Base-by-base conservation (phyloP, 1,284 basidiomycete species). In the Psilocybe mexicana region DNA sequence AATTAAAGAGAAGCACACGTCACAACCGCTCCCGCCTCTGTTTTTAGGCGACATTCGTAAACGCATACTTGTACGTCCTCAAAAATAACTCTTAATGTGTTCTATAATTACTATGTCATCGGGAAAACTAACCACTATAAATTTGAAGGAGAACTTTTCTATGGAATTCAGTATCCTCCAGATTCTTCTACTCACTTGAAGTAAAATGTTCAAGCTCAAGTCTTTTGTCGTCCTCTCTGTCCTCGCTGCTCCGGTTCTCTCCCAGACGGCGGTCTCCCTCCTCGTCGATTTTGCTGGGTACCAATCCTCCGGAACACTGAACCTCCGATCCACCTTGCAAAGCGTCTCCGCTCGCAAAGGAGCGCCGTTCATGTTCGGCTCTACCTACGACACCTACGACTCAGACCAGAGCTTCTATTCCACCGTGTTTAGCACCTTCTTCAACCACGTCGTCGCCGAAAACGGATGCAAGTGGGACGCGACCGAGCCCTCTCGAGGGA, bases 381-480 rank as follows among this genome's bases (percentile, higher is more conserved):
- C 59, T 25, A 60, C 59, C 4, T 60, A 60, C 46, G 59, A 60
- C 52, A 60, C 59, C 25, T 60, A 60, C 54, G 59, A 60, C 30
- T 30, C 54, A 7, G 43, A 60, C 33, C 50, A 50, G 10, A 60
- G 59, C 51, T 60, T 52, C 50, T 53, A n/a, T 36, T 23, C 23
- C 33, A 60, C 38, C 33, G 59, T 60, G 28, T 60, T 60, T 55
- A 60, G 59, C 55, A 60, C 59, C 11, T 56, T 42, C 55, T 60
- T 60, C 42, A 60, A 60, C 46, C 59, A 60, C 35, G 45, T 60
- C 18, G 59, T 60, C 11, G 59, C 59, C 10, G 59, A 60, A 47
- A 60, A 60, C 36, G 59, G 59, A 7, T 60, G 59, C 52, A 60
- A 60, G 35, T 60, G 59, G 59, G 59, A 60, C 47, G 59, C 59